Evolutionary conservation across 2,329 filamentous ascomycete species (phyloP).

Genomic region (Herpomyces periplanetae): DNA sequence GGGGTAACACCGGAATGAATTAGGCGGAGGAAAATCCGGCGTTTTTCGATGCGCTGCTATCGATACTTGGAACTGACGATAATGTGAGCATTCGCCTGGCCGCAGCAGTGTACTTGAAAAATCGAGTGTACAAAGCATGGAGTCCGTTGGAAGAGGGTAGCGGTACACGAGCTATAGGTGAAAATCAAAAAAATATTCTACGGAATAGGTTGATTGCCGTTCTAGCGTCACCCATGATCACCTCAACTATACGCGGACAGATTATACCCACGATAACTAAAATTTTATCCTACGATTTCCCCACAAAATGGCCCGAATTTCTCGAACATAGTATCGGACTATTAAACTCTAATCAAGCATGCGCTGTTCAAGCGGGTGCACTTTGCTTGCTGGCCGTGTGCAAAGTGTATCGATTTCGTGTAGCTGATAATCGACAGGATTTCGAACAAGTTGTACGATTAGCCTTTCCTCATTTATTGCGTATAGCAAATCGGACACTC

Average conservation of each 20-base stretch:
- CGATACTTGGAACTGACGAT: conserved; percentile 61
- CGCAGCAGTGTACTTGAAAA: conserved; percentile 95
- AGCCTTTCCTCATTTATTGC: conserved; percentile 52
- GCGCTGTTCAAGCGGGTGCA: conserved; percentile 59
- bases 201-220: conserved; percentile 59
- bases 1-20: conserved; percentile 3
- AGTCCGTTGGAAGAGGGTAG: conserved; percentile 31
- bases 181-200: conserved; percentile 57
- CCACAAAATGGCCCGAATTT: conserved; percentile 67
- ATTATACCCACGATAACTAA: conserved; percentile 78
- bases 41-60: conserved; percentile 59
- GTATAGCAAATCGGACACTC: conserved; percentile 54
- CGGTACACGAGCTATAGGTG: conserved; percentile 32
- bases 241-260: conserved; percentile 47
- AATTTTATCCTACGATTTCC: conserved; percentile 82
- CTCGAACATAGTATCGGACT: conserved; percentile 69
- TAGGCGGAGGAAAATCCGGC: conserved; percentile 65
- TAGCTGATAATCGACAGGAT: conserved; percentile 31
- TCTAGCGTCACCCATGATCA: conserved; percentile 36
- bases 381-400: conserved; percentile 83
- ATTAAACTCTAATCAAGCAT: conserved; percentile 45
- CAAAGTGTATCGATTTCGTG: conserved; percentile 77
- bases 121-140: conserved; percentile 80
- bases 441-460: conserved; percentile 79
- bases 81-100: conserved; percentile 43